Base-by-base conservation (phyloP, 257 asterid genomes). In the Solanum infundibuliforme region DNA sequence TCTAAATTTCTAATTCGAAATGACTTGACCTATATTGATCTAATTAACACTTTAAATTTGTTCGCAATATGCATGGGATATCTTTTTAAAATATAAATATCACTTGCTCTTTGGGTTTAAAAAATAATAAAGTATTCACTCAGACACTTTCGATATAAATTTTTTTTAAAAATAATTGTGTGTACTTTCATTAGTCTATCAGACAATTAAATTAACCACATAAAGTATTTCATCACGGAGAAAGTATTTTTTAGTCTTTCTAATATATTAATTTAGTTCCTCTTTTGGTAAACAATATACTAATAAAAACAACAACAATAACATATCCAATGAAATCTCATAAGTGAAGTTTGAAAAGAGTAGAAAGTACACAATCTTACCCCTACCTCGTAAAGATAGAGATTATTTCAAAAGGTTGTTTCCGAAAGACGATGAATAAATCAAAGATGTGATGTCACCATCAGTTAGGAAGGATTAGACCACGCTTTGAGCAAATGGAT, bases 361-460 rank as follows among this genome's bases (percentile, higher is more conserved):
- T 6, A 55, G 1, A 52, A 2, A 0, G 0, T 18, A 18, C 1
- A 0, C 4, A 55, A 55, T 18, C 8, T 55, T 55, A 18, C 3
- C 4, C 1, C 4, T 55, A 55, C 1, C 1, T 18, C 65, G 0
- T 55, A 55, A 18, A 55, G 0, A 18, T 18, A 55, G 9, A 2
- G 32, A 31, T 31, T 31, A 31, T 31, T 31, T 16, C 1, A 0
- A 48, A 48, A 48, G 1, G 5, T 14, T 48, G 5, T 14, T 48
- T 52, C 0, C 4, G n/a, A 55, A 55, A 52, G n/a, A 52, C 23
- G 21, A 55, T 5, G 25, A 55, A 52, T 20, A 55, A 48, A 48
- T 48, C 60, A 48, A 48, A 48, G 21, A 48, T 14, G 60, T 48
- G 66, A 8, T 20, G 66, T 55, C 66, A 55, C 66, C 25, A 55